Evolutionary conservation across 2,329 filamentous ascomycete species (phyloP), one percentile per base, ranked within the genome.

Genomic region (Drechslerella coelobrocha): DNA sequence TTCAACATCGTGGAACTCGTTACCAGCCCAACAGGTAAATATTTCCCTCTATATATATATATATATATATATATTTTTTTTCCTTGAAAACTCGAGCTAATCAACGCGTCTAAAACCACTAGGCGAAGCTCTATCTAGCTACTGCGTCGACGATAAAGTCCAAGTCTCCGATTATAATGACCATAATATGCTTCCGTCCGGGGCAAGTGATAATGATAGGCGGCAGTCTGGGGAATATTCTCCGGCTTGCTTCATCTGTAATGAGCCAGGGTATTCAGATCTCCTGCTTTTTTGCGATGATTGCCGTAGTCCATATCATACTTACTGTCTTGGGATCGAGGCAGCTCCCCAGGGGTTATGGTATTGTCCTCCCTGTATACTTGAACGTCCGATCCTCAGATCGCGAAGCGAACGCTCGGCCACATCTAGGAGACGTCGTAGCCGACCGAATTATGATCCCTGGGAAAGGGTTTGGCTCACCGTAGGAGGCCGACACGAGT

Each of bases 1-100:
- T 97, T 99, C 82, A 93, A 97, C 80, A 82, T 89, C 76, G 92
- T 99, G 74, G 87, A 94, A 78, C 87, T 99, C 72, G 89, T 89
- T 79, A 66, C 61, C 12, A 68, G 51, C 47, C 55, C 63, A 26
- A 73, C 56, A 14, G 66, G 73, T 73, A 65, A 27, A 60, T 57
- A 17, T 34, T 7, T n/a, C 39, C 31, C 34, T 17, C 41, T 37
- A 31, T 4, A 2, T 19, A 0, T 43, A 29, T 27, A 12, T 27
- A 24, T 26, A 23, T 17, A 43, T 50, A 26, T n/a, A 12, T 66
- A 3, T 43, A 12, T 34, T 50, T 10, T 48, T 50, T 59, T 34
- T 9, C 27, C n/a, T 1, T 6, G n/a, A 7, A 1, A 29, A 10
- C 37, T 7, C 24, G 56, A 27, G 26, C 62, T 68, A 59, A 72